Evolutionary conservation across 169 alveolate species (phyloP).

Genomic region (Plasmodium inui): DNA sequence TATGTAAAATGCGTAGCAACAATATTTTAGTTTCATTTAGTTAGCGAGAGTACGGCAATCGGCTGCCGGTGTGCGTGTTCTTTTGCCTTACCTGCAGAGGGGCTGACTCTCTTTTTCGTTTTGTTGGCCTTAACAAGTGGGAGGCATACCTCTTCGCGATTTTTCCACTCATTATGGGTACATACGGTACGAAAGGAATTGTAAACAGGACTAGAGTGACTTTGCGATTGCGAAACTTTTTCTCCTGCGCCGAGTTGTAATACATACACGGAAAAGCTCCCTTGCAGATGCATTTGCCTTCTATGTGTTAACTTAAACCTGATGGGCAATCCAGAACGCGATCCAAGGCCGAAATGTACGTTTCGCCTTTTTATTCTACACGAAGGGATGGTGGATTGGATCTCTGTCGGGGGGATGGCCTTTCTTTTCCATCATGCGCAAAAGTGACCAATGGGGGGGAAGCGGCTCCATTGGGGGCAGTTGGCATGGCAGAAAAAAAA

Average conservation of each 20-base stretch:
- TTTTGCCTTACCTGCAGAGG: background rate
- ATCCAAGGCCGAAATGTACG: background rate
- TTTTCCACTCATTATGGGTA: background rate
- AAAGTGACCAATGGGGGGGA: too few species aligned
- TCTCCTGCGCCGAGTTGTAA: background rate
- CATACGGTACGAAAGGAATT: background rate
- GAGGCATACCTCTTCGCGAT: background rate
- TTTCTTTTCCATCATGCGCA: background rate
- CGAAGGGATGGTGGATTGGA: background rate
- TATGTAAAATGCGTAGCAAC: background rate
- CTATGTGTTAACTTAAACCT: background rate
- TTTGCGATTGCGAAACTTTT: background rate
- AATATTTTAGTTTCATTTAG: background rate
- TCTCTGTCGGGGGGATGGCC: background rate
- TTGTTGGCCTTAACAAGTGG: background rate
- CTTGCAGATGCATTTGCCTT: background rate
- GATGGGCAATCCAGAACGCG: background rate
- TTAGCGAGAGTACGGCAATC: background rate
- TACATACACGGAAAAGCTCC: background rate
- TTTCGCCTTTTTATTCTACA: background rate
- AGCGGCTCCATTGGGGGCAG: background rate
- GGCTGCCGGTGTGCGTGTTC: background rate
- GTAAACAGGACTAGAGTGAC: background rate
- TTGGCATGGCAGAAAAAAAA: background rate
- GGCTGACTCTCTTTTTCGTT: background rate